phyloP scores from a whole-genome alignment of 2,329 filamentous ascomycete genomes.

The Exophiala viscosa region DNA sequence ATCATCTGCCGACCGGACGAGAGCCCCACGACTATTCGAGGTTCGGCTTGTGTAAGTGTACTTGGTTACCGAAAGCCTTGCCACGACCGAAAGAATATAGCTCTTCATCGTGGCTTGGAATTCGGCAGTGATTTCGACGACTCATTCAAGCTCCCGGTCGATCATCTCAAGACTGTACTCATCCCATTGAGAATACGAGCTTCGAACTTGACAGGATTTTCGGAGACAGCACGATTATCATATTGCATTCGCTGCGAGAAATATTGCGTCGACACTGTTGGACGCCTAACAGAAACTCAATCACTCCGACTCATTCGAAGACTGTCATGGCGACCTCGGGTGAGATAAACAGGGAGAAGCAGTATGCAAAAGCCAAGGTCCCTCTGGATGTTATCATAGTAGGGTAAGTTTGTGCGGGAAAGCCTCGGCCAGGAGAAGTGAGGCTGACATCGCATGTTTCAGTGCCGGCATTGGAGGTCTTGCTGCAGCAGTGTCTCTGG shows the following conservation, averaged over 20 bases:
- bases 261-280: no score
- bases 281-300: no score
- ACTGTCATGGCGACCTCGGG: not conserved
- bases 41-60: no score
- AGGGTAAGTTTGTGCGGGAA: slow-evolving; percentile 15
- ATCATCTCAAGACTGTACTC: no score
- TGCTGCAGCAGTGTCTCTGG: slow-evolving; percentile 32
- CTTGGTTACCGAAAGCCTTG: not conserved
- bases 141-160: no score
- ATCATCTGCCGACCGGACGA: not conserved
- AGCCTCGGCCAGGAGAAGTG: not conserved
- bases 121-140: no score
- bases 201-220: no score
- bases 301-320: no score
- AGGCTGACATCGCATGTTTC: not conserved
- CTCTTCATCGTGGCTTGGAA: no score
- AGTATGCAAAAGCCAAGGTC: slow-evolving; percentile 12
- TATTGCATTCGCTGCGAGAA: no score
- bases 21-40: not conserved
- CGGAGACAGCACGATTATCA: no score
- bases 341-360: slow-evolving; percentile 14
- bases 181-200: no score
- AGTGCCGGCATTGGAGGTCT: slow-evolving; percentile 33
- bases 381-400: slow-evolving; percentile 17
- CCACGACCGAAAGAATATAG: not conserved